Base-by-base conservation (phyloP, 2,329 filamentous ascomycete genomes). In the Trichophyton mentagrophytes region DNA sequence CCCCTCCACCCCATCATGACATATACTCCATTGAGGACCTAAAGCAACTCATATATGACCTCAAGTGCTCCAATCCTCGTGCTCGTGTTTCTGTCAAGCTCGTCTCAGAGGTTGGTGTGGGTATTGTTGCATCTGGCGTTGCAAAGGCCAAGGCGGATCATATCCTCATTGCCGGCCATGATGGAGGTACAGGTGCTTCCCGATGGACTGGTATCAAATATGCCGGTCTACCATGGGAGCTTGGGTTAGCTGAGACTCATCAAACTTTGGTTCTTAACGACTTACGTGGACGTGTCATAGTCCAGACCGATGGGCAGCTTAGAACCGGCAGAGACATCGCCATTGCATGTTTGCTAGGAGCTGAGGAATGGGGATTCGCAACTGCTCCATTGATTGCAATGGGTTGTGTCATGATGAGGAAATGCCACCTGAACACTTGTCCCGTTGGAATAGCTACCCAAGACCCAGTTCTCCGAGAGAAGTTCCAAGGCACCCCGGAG, bases 201-300 rank as follows among this genome's bases (percentile, higher is more conserved):
- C 82, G 92, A 74, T 97, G 92, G 92, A 97, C 92, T 70, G 92
- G 92, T 80, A 96, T 96, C 84, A 96, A 96, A 76, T 96, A 96
- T 73, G 92, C 91, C 58, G 92, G 92, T 82, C 84, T 96, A 40
- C 92, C 92, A 27, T 97, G 91, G 91, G 92, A 97, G 75, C 74
- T 97, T 67, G 92, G 92, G 82, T 87, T 97, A 68, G 92, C 92
- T 4, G 92, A 97, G 79, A 96, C 91, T 53, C 92, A 97, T 72
- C 92, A 97, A 77, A 97, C 92, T 13, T 80, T 97, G 65, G 92
- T 97, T 11, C 80, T 97, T 46, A 97, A 97, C 75, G 92, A 96
- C 71, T 84, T 97, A 17, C 88, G 92, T 80, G 92, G 92, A 59
- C 89, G 92, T 81, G 90, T 96, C 58, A 88, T 96, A 65, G 90